Evolutionary conservation across 345 rosid species (phyloP).

Genomic region (Kernera saxatilis): DNA sequence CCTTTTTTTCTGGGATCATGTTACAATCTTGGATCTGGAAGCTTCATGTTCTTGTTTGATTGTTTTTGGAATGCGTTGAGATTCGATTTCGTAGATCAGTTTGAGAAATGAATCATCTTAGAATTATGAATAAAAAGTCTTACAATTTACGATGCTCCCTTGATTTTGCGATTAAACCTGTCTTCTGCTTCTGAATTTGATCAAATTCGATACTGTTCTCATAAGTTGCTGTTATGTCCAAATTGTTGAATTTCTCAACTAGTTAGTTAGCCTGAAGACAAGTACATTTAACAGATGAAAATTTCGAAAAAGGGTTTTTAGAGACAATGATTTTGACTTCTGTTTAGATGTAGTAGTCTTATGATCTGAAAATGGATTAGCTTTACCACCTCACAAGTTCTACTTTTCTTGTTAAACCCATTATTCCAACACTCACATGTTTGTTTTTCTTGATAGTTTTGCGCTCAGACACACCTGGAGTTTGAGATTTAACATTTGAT

Average conservation of each 20-base stretch:
- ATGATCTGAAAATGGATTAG: background rate
- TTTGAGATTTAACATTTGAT: slow-evolving; percentile 10
- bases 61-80: background rate
- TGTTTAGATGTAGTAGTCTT: background rate
- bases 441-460: slow-evolving; percentile 7
- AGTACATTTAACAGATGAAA: background rate
- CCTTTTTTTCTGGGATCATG: background rate
- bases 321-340: background rate
- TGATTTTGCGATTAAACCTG: background rate
- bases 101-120: background rate
- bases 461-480: slow-evolving; percentile 23
- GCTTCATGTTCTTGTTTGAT: background rate
- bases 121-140: background rate
- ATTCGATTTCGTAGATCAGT: background rate
- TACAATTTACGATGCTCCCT: background rate
- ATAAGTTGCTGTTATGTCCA: too few relatives aligned
- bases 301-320: background rate
- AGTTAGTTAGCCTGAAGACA: background rate
- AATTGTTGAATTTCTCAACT: too few relatives aligned
- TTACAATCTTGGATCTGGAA: background rate
- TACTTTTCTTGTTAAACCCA: background rate
- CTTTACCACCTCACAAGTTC: background rate
- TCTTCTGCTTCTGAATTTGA: background rate
- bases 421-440: background rate
- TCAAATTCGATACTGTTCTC: background rate